These are phyloP conservation scores for Neobulgaria alba DNA, from an alignment of 2,329 filamentous ascomycete genomes.

Conservation along the genomic window DNA sequence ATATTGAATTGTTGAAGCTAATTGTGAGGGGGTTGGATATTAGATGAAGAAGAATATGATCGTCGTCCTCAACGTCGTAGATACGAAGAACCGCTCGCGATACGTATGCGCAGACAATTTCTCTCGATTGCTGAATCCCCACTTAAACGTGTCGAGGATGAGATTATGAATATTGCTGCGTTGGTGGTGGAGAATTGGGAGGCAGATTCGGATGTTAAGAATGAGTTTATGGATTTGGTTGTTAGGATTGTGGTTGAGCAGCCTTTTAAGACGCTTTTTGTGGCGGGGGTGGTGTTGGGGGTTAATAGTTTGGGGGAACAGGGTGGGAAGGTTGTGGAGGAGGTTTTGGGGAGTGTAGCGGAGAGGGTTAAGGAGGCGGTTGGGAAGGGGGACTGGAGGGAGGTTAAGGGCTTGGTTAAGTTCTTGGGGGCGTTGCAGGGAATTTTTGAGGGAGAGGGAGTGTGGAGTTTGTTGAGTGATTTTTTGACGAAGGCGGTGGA, in stretches of 20 bases:
- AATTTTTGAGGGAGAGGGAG: slow-evolving; percentile 71
- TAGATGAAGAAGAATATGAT: slow-evolving; percentile 72
- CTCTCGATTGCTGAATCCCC: slow-evolving; percentile 76
- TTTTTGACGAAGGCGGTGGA: slow-evolving; percentile 89
- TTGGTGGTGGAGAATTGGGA: slow-evolving; percentile 76
- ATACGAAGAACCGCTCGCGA: slow-evolving; percentile 62
- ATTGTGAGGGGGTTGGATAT: slow-evolving; percentile 26
- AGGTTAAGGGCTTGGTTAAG: slow-evolving; percentile 83
- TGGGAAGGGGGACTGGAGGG: slow-evolving; percentile 70
- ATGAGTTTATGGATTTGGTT: slow-evolving; percentile 62
- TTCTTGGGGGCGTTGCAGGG: slow-evolving; percentile 82
- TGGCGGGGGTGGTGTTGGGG: slow-evolving; percentile 73
- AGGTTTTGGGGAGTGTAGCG: slow-evolving; percentile 58
- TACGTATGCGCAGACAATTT: slow-evolving; percentile 69
- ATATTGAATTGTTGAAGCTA: no score
- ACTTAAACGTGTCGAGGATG: slow-evolving; percentile 68
- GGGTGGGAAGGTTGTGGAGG: slow-evolving; percentile 61
- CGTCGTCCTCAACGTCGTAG: slow-evolving; percentile 64
- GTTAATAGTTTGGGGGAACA: slow-evolving; percentile 72
- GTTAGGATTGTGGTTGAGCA: slow-evolving; percentile 79
- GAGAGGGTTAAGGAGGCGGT: slow-evolving; percentile 58
- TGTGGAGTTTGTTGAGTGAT: slow-evolving; percentile 79
- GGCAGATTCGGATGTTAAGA: slow-evolving; percentile 63
- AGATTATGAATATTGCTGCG: slow-evolving; percentile 66
- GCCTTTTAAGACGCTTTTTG: slow-evolving; percentile 94